Percentiles rank a stretch among this genome's conserved stretches.
Conservation (phyloP, 2,329 filamentous ascomycete genomes). For the Fusarium sororula region DNA sequence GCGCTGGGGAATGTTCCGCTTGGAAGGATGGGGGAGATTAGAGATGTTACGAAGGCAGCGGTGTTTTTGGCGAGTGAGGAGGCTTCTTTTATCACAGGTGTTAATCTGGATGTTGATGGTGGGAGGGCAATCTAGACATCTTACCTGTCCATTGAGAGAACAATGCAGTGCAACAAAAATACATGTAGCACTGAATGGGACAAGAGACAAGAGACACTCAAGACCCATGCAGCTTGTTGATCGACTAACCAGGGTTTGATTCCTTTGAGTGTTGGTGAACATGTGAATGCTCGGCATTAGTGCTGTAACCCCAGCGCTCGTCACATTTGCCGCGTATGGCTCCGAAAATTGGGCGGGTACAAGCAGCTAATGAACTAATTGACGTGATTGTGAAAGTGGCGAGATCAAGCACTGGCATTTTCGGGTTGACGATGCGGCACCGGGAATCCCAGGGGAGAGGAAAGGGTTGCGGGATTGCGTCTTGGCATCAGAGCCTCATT, state of each 20-base stretch:
- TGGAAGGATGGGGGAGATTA: slow-evolving; percentile 51
- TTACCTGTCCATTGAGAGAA: neutral
- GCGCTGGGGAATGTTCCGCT: slow-evolving; percentile 65
- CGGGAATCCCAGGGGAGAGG: neutral
- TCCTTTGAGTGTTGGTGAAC: neutral
- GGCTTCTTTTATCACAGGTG: slow-evolving; percentile 75
- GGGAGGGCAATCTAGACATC: slow-evolving; percentile 14
- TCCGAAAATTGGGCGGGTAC: neutral
- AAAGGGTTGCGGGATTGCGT: neutral
- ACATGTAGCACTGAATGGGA: too few relatives aligned
- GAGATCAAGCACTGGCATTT: neutral
- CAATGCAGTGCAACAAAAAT: neutral
- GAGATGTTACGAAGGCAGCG: slow-evolving; percentile 75
- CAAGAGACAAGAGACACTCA: neutral
- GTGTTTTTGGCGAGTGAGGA: slow-evolving; percentile 77
- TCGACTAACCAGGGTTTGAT: neutral
- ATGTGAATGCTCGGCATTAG: neutral
- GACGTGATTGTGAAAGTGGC: too few relatives aligned
- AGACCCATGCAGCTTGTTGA: neutral
- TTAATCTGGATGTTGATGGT: slow-evolving; percentile 66
- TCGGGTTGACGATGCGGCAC: neutral
- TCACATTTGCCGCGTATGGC: neutral
- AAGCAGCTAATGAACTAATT: neutral
- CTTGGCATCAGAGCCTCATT: neutral
- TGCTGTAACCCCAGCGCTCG: neutral